Percentiles rank a stretch among this genome's conserved stretches.
phyloP scores from a whole-genome alignment of 192 early-diverging fungal species.

The Backusella macrospora region DNA sequence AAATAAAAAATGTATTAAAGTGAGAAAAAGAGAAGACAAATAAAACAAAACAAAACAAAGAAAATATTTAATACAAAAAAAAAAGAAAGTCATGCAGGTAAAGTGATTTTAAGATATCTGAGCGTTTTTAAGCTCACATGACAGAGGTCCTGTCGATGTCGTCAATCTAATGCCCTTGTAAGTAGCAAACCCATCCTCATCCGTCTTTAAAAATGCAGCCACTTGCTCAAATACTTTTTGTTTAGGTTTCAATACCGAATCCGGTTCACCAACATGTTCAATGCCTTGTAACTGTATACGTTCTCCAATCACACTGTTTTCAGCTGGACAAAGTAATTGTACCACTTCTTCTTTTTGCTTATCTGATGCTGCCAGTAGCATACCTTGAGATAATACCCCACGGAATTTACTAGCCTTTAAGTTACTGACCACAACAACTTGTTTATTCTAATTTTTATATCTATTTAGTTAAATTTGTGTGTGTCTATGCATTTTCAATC shows the following conservation, averaged over 20 bases:
- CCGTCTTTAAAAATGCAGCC: constrained; percentile 12
- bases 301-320: constrained; percentile 56
- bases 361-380: constrained; percentile 64
- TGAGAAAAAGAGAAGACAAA: background rate
- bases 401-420: constrained; percentile 67
- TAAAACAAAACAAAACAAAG: background rate
- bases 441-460: constrained; percentile 30
- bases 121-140: constrained; percentile 27
- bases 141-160: constrained; percentile 16
- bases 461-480: background rate
- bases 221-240: constrained; percentile 37
- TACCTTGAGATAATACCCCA: constrained; percentile 67
- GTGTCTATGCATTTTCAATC: background rate
- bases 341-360: constrained; percentile 47
- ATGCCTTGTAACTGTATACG: constrained; percentile 51
- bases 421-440: constrained; percentile 62
- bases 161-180: constrained; percentile 27
- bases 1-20: background rate
- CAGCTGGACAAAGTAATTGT: constrained; percentile 55
- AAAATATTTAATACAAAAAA: background rate
- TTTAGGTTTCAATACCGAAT: constrained; percentile 32
- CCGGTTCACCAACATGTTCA: constrained; percentile 29
- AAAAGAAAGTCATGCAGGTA: background rate
- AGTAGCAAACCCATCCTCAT: constrained; percentile 28
- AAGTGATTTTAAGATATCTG: constrained; percentile 29